A percentile compares a stretch with the other conserved stretches of the same genome.
Evolutionary conservation across 257 asterid species (phyloP).

Genomic region (Salvia miltiorrhiza): DNA sequence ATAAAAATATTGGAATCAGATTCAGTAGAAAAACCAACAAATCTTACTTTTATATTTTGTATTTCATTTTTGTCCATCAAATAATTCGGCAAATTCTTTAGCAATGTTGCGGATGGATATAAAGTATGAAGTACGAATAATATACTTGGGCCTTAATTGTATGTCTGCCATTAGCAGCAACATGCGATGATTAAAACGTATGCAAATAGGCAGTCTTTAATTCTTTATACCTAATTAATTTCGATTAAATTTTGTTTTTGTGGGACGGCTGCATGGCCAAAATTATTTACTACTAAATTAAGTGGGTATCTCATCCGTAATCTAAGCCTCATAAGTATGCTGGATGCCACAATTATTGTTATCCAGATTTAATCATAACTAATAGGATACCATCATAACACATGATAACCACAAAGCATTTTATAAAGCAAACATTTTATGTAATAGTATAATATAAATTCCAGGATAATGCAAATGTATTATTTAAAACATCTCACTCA

Average conservation of each 20-base stretch:
- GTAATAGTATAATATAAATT: background rate
- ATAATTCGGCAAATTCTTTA: background rate
- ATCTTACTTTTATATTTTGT: background rate
- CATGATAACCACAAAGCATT: background rate
- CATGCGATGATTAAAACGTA: background rate
- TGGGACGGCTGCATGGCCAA: slow-evolving; percentile 4
- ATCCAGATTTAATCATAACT: background rate
- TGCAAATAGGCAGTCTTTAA: background rate
- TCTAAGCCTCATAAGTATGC: background rate
- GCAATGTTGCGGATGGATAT: background rate
- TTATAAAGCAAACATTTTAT: background rate
- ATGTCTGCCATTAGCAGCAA: background rate
- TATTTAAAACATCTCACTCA: background rate
- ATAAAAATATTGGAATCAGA: background rate
- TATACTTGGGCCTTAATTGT: background rate
- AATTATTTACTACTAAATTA: slow-evolving; percentile 2
- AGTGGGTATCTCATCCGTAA: slow-evolving; percentile 16
- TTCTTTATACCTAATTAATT: background rate
- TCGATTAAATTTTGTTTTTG: background rate
- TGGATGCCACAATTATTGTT: background rate
- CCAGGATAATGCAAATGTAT: background rate
- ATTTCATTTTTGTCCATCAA: background rate
- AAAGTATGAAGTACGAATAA: background rate
- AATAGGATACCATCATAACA: background rate
- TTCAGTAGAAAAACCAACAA: background rate